These are phyloP conservation scores for Beauveria sp. DNA, from an alignment of 2,329 filamentous ascomycete species.

Conservation along the genomic window DNA sequence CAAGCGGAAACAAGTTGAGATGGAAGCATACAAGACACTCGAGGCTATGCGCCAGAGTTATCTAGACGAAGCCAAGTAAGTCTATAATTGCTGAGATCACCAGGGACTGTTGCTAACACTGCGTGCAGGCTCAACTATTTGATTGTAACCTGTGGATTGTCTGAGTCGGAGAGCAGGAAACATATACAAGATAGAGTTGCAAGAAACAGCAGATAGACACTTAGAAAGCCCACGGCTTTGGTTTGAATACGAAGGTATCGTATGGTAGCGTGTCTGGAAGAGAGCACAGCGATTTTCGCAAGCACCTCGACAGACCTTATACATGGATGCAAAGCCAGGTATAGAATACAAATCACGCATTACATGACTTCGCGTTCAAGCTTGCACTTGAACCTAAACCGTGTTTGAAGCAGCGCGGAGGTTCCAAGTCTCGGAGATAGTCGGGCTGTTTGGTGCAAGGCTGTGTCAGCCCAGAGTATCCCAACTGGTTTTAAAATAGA, in stretches of 20 bases:
- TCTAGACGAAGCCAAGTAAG: conserved; percentile 70
- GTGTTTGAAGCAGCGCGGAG: neutral
- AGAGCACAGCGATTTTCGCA: neutral
- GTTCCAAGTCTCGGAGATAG: neutral
- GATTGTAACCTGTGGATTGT: conserved; percentile 45
- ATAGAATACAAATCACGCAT: neutral
- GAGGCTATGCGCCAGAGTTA: conserved; percentile 62
- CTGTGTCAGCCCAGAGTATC: neutral
- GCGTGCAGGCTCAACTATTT: conserved; percentile 41
- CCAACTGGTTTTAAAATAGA: neutral
- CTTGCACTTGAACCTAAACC: neutral
- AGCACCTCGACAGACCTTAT: neutral
- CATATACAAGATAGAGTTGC: conserved; percentile 36
- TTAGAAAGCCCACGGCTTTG: neutral
- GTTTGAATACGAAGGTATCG: neutral
- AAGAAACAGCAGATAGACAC: conserved; percentile 14
- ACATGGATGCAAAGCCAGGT: neutral
- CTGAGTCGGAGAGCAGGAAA: conserved; percentile 40
- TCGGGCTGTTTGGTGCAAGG: neutral
- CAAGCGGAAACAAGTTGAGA: conserved; percentile 59
- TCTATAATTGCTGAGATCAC: neutral
- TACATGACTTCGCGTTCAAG: neutral
- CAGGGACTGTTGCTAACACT: neutral
- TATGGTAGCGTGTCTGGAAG: neutral
- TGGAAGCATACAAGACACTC: conserved; percentile 67